Conservation (phyloP, 108 stramenopile genomes). For the Cyclotella sp. region DNA sequence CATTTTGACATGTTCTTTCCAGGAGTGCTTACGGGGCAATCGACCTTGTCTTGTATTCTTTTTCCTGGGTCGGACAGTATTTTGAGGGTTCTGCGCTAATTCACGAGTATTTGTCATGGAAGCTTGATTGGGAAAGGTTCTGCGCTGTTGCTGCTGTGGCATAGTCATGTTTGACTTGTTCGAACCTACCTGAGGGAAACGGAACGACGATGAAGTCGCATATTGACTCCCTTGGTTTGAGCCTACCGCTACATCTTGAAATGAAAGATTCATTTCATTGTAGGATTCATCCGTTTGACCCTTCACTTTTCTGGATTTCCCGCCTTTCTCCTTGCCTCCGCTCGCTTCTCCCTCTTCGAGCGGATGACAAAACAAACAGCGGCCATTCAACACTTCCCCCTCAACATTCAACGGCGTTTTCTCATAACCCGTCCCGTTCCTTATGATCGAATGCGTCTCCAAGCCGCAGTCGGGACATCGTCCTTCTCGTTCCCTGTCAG, state of each 20-base stretch:
- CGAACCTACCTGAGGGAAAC: not conserved
- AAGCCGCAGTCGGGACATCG: conserved; percentile 56
- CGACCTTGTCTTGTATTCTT: not conserved
- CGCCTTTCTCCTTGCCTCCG: not conserved
- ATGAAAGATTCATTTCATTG: not conserved
- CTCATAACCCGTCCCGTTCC: conserved; percentile 10
- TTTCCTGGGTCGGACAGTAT: not conserved
- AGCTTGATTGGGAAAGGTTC: not conserved
- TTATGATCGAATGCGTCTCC: conserved; percentile 44
- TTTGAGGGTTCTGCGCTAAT: not conserved
- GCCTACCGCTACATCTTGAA: not conserved
- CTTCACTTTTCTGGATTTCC: not conserved
- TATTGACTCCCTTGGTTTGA: not conserved
- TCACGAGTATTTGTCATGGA: not conserved
- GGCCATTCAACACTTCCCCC: conserved; percentile 42
- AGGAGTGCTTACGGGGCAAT: conserved; percentile 11
- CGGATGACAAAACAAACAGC: conserved; percentile 48
- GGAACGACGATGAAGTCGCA: not conserved
- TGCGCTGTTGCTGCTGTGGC: not conserved
- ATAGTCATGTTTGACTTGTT: not conserved
- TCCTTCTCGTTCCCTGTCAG: conserved; percentile 52
- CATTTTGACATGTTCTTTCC: conserved; percentile 18
- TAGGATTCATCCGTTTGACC: not conserved
- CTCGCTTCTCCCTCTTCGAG: conserved; percentile 19
- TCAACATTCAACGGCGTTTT: conserved; percentile 44